Conservation (phyloP, 2,329 filamentous ascomycete genomes). For the Aspergillus ustus region DNA sequence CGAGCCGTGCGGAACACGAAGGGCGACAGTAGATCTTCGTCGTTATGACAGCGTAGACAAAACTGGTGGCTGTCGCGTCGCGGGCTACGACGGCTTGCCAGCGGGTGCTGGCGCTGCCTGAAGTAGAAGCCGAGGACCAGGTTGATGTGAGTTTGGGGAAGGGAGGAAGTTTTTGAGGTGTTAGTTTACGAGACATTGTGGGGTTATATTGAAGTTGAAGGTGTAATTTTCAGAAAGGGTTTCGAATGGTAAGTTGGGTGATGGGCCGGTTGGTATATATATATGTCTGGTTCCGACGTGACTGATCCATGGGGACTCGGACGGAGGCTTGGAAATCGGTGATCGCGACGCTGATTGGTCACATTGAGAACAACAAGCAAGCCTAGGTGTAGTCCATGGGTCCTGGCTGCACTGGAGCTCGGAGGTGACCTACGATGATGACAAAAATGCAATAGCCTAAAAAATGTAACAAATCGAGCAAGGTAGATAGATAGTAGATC, state of each 20-base stretch:
- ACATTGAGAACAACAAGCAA: constrained; percentile 36
- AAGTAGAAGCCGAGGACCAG: background rate
- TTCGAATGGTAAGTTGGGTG: background rate
- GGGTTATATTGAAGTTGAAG: background rate
- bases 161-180: constrained; percentile 31
- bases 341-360: constrained; percentile 36
- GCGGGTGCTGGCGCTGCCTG: constrained; percentile 25
- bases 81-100: constrained; percentile 53
- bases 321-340: background rate
- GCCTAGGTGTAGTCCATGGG: background rate
- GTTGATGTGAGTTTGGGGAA: constrained; percentile 14
- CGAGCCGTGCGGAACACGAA: constrained; percentile 61
- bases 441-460: background rate
- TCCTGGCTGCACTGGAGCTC: background rate
- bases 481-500: background rate
- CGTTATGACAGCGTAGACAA: constrained; percentile 62
- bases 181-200: constrained; percentile 12
- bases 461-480: background rate
- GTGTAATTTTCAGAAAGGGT: background rate
- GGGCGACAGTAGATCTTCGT: constrained; percentile 63
- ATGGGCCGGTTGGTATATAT: background rate
- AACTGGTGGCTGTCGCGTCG: constrained; percentile 50
- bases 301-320: background rate
- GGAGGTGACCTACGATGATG: no score
- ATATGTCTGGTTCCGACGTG: background rate